Conservation (phyloP, 495 filamentous ascomycete species). For the Thermochaetoides thermophila region DNA sequence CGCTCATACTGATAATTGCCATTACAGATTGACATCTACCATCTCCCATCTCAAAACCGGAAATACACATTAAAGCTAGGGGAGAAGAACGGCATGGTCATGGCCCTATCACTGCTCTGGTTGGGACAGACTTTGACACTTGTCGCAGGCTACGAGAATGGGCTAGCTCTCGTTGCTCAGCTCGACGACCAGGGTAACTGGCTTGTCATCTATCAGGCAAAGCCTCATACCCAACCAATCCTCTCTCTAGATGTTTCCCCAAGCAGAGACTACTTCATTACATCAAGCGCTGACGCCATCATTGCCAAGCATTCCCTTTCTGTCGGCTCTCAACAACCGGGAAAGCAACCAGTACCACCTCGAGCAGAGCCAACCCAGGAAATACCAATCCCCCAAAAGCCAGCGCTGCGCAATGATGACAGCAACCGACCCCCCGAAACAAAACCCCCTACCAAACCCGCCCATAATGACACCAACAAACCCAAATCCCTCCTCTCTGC, state of each 20-base stretch:
- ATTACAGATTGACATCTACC: conserved; percentile 74
- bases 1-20: background rate
- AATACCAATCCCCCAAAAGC: background rate
- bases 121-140: conserved; percentile 30
- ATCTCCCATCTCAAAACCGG: conserved; percentile 58
- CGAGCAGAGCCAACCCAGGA: background rate
- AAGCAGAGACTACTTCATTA: conserved; percentile 47
- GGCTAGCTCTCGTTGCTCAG: conserved; percentile 47
- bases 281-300: conserved; percentile 63
- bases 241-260: conserved; percentile 61
- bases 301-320: conserved; percentile 24
- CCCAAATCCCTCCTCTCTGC: conserved; percentile 16
- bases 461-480: background rate
- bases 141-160: conserved; percentile 76
- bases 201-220: conserved; percentile 47
- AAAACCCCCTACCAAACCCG: background rate
- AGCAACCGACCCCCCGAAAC: background rate
- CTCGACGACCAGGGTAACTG: conserved; percentile 28
- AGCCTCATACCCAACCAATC: conserved; percentile 69
- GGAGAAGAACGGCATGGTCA: conserved; percentile 73
- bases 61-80: conserved; percentile 47
- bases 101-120: conserved; percentile 57
- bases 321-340: background rate
- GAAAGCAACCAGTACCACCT: background rate
- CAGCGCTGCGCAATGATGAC: background rate